A percentile compares a stretch with the other conserved stretches of the same genome.
These are phyloP conservation scores for Phytophthora multivora DNA, from an alignment of 352 stramenopile species.

Conservation along the genomic window DNA sequence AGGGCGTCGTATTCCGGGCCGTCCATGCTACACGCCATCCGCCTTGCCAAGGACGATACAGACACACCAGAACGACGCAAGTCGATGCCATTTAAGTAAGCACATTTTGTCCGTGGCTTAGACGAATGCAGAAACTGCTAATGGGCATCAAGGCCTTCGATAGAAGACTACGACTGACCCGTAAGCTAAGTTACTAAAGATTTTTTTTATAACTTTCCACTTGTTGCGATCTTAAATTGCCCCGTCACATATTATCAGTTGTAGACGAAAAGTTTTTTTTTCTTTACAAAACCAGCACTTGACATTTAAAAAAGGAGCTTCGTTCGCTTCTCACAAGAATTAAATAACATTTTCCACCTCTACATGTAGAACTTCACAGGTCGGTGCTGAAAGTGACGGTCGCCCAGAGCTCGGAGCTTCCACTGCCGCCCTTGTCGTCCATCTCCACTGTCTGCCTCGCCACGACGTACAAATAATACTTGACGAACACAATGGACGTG, in stretches of 20 bases:
- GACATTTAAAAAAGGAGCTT: conserved; percentile 13
- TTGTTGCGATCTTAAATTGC: too few relatives aligned
- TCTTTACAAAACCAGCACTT: too few relatives aligned
- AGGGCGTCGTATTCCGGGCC: conserved; percentile 35
- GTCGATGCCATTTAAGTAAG: conserved; percentile 44
- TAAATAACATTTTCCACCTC: conserved; percentile 22
- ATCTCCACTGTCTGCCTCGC: conserved; percentile 12
- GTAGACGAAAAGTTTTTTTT: too few relatives aligned
- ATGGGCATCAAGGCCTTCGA: not conserved
- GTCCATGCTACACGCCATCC: conserved; percentile 20
- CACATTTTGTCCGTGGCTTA: conserved; percentile 12
- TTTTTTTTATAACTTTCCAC: not conserved
- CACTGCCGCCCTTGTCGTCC: conserved; percentile 17
- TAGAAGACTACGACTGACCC: not conserved
- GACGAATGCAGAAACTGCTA: conserved; percentile 8
- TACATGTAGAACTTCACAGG: conserved; percentile 7
- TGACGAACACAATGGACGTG: conserved; percentile 53
- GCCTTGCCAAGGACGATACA: conserved; percentile 13
- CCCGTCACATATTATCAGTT: too few relatives aligned
- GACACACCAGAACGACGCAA: conserved; percentile 39
- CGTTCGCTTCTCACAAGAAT: conserved; percentile 19
- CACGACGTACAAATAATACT: conserved; percentile 51
- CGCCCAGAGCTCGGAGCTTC: conserved; percentile 26
- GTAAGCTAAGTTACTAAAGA: conserved; percentile 24
- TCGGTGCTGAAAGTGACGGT: conserved; percentile 36